phyloP scores from a whole-genome alignment of 1,284 basidiomycete species.

The Termitomyces sp. region DNA sequence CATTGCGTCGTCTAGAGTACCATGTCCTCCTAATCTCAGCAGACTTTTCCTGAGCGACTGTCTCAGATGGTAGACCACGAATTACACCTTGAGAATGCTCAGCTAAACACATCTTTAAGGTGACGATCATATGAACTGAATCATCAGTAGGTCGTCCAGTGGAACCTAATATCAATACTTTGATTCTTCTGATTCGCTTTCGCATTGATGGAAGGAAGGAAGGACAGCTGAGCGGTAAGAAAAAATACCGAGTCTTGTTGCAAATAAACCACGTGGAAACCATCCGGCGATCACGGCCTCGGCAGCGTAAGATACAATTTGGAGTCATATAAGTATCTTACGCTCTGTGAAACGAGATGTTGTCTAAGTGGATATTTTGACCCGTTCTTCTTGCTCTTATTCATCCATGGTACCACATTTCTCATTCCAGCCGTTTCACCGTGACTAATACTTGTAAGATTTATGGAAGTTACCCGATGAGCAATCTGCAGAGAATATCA shows the following conservation, averaged over 20 bases:
- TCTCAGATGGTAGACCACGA: background rate
- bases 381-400: background rate
- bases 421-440: background rate
- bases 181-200: too few relatives aligned
- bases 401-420: constrained; percentile 25
- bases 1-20: background rate
- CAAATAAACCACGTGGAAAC: background rate
- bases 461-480: constrained; percentile 15
- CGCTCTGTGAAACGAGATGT: too few relatives aligned
- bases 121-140: background rate
- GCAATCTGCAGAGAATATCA: constrained; percentile 11
- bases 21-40: background rate
- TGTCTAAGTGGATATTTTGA: background rate
- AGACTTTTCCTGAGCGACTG: background rate
- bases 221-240: background rate
- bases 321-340: background rate
- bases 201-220: background rate
- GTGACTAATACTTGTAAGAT: constrained; percentile 3
- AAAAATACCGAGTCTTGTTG: too few relatives aligned
- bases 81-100: background rate
- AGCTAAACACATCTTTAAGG: background rate
- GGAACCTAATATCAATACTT: background rate
- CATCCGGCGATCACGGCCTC: too few relatives aligned
- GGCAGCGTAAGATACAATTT: background rate
- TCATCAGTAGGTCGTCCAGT: background rate